Evolutionary conservation across 768 basidiomycete genomes (phyloP).

Genomic region (Pulveroboletus sp.): DNA sequence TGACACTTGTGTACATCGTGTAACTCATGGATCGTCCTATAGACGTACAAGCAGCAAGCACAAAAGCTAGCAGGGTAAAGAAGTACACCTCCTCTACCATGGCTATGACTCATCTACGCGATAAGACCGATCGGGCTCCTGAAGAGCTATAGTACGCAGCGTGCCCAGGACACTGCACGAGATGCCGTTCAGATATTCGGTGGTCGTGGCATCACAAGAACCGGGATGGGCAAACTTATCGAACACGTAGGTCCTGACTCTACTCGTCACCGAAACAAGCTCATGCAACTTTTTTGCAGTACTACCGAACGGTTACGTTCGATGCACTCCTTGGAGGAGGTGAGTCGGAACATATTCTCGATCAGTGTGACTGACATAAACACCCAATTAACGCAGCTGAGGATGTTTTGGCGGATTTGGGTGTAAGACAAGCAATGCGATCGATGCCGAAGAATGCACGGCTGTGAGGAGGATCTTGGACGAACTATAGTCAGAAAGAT

Average conservation of each 20-base stretch:
- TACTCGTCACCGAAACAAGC: background rate
- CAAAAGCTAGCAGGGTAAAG: conserved; percentile 65
- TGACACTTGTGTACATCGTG: background rate
- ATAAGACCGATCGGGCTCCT: conserved; percentile 69
- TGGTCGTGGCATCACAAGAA: conserved; percentile 77
- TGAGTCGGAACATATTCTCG: conserved; percentile 16
- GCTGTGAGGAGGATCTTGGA: conserved; percentile 34
- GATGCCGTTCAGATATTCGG: conserved; percentile 82
- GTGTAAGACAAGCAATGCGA: conserved; percentile 75
- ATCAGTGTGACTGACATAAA: background rate
- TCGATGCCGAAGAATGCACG: conserved; percentile 66
- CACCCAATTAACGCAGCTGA: conserved; percentile 41
- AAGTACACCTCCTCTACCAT: background rate
- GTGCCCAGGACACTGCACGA: conserved; percentile 73
- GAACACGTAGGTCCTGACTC: conserved; percentile 43
- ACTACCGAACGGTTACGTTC: conserved; percentile 30
- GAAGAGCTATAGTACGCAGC: conserved; percentile 73
- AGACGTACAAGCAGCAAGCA: conserved; percentile 72
- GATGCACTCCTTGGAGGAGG: conserved; percentile 63
- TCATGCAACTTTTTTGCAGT: conserved; percentile 22
- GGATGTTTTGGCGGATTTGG: conserved; percentile 72
- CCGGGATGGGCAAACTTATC: conserved; percentile 60
- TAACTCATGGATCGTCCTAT: conserved; percentile 4
- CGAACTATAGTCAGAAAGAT: background rate
- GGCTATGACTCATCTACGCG: background rate